These are phyloP conservation scores for Glebionis coronaria DNA, from an alignment of 129 eudicot genomes.

Conservation along the genomic window DNA sequence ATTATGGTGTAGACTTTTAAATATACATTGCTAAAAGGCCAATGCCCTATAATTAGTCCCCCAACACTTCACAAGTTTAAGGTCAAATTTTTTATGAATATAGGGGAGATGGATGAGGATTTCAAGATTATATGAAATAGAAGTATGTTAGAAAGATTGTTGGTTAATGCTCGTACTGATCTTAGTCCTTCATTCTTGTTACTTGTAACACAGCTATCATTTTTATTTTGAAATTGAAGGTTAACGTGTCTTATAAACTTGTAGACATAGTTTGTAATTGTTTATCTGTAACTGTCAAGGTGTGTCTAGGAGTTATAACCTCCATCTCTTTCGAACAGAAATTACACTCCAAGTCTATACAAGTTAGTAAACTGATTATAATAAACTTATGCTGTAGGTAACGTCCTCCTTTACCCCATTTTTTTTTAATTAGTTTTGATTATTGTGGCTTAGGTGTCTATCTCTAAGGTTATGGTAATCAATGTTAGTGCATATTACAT, in stretches of 20 bases:
- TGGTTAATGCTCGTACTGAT: neutral
- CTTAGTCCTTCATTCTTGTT: neutral
- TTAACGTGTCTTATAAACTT: too few relatives aligned
- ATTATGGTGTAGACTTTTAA: neutral
- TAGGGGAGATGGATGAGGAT: neutral
- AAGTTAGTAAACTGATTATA: too few relatives aligned
- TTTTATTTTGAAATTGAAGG: neutral
- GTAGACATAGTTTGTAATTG: too few relatives aligned
- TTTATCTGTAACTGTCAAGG: too few relatives aligned
- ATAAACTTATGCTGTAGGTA: too few relatives aligned
- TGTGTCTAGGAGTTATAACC: too few relatives aligned
- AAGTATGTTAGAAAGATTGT: neutral
- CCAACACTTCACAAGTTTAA: neutral
- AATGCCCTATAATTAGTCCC: slow-evolving; percentile 31
- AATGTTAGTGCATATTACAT: neutral
- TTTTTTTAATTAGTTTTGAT: too few relatives aligned
- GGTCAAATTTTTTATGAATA: neutral
- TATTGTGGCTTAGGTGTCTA: neutral
- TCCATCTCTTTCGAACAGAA: too few relatives aligned
- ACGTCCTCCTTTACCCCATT: too few relatives aligned
- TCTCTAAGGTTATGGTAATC: neutral
- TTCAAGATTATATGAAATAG: neutral
- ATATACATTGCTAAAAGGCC: slow-evolving; percentile 29
- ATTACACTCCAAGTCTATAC: too few relatives aligned
- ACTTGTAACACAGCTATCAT: neutral